Evolutionary conservation across 768 basidiomycete genomes (phyloP).

Genomic region (Pulveroboletus sp.): DNA sequence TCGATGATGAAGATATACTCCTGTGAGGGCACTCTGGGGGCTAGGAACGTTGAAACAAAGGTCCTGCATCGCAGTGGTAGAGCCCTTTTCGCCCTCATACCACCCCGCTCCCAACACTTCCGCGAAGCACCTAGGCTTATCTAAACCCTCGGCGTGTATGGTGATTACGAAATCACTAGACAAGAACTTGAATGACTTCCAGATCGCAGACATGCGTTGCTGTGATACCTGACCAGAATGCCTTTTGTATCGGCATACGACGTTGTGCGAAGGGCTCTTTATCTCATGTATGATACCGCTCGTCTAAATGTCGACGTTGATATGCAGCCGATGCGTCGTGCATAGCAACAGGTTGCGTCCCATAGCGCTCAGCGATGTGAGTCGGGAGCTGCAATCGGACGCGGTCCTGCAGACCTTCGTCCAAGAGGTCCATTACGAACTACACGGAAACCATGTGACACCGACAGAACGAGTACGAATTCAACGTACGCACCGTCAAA

Average conservation of each 20-base stretch:
- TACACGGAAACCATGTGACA: constrained; percentile 12
- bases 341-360: constrained; percentile 39
- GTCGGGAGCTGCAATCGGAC: constrained; percentile 53
- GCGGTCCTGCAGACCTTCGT: constrained; percentile 44
- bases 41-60: constrained; percentile 47
- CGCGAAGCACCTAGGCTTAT: constrained; percentile 53
- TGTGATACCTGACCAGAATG: constrained; percentile 33
- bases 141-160: constrained; percentile 45
- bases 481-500: constrained; percentile 36
- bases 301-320: constrained; percentile 46
- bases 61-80: constrained; percentile 47
- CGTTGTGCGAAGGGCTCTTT: constrained; percentile 41
- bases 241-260: constrained; percentile 34
- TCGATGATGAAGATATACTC: constrained; percentile 63
- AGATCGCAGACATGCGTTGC: constrained; percentile 37
- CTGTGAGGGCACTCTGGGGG: constrained; percentile 40
- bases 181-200: constrained; percentile 40
- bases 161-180: constrained; percentile 48
- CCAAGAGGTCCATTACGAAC: constrained; percentile 51
- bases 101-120: constrained; percentile 33
- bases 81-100: not conserved
- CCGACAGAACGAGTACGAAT: not conserved
- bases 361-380: constrained; percentile 49
- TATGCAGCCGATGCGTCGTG: constrained; percentile 32
- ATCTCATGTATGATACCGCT: constrained; percentile 40